Evolutionary conservation across 2,329 filamentous ascomycete genomes (phyloP).

Genomic region (Pseudopithomyces chartarum): DNA sequence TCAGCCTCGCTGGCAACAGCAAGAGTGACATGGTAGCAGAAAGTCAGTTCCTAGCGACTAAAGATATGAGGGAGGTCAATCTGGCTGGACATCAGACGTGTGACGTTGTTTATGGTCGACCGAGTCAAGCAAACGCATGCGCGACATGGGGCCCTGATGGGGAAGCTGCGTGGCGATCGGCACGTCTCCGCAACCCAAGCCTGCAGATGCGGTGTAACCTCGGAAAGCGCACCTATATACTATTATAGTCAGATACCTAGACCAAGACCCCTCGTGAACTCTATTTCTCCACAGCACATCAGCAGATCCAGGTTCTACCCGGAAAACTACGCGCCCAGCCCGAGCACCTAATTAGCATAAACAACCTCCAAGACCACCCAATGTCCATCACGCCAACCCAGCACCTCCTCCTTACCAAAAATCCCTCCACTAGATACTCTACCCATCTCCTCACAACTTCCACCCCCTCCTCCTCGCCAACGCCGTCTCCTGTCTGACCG

Average conservation of each 20-base stretch:
- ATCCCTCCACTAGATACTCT: background rate
- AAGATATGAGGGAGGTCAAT: no score
- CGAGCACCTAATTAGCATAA: background rate
- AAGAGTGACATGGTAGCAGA: background rate
- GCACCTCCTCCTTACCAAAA: background rate
- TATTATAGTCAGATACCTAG: no score
- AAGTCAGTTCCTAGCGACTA: background rate
- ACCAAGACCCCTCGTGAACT: no score
- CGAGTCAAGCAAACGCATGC: background rate
- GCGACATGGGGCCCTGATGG: background rate
- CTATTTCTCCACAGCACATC: no score
- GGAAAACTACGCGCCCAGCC: background rate
- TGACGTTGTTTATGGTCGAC: background rate
- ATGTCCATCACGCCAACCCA: background rate
- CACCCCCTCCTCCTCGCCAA: conserved; percentile 49
- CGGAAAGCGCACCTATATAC: background rate
- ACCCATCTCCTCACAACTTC: conserved; percentile 43
- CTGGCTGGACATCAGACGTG: background rate
- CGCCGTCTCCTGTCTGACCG: conserved; percentile 55
- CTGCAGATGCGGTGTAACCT: conserved; percentile 14
- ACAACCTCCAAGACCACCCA: background rate
- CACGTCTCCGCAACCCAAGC: background rate
- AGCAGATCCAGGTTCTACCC: background rate
- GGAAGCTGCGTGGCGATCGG: conserved; percentile 4
- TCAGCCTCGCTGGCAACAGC: background rate